Percentiles rank a stretch among this genome's conserved stretches.
phyloP scores from a whole-genome alignment of 2,329 filamentous ascomycete species.

The Phialophora expanda region DNA sequence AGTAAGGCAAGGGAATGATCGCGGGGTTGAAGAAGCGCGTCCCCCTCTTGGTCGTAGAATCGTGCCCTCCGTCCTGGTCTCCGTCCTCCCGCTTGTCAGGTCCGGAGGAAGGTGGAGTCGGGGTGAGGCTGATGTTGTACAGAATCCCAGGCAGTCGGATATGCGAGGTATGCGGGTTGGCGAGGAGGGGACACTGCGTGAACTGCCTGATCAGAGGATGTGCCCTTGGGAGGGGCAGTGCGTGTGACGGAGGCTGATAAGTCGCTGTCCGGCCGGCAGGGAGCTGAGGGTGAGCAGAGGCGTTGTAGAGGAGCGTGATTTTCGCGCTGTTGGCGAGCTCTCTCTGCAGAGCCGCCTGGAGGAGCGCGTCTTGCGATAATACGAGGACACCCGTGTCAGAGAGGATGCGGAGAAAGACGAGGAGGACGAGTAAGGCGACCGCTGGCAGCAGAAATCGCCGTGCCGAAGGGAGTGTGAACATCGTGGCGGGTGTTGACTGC shows the following conservation, averaged over 20 bases:
- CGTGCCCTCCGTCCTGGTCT: conserved; percentile 7
- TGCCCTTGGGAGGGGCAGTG: not conserved
- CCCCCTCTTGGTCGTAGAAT: conserved; percentile 4
- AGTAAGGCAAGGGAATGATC: conserved; percentile 48
- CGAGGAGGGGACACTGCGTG: conserved; percentile 1
- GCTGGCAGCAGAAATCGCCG: conserved; percentile 40
- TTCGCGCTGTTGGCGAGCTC: conserved; percentile 1
- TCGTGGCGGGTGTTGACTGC: conserved; percentile 11
- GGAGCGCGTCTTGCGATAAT: conserved; percentile 17
- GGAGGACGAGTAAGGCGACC: conserved; percentile 34
- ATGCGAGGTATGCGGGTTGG: conserved; percentile 37
- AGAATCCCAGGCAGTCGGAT: conserved; percentile 44
- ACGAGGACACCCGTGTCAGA: conserved; percentile 15
- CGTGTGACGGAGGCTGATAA: not conserved
- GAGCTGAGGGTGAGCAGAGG: conserved; percentile 6
- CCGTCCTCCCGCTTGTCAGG: conserved; percentile 25
- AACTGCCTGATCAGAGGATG: conserved; percentile 12
- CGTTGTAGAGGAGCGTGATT: conserved; percentile 1
- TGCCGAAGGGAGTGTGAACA: conserved; percentile 42
- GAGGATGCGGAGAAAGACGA: conserved; percentile 35
- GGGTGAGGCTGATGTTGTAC: conserved; percentile 48
- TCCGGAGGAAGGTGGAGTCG: conserved; percentile 36
- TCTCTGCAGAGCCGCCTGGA: conserved; percentile 7
- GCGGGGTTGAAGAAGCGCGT: conserved; percentile 47
- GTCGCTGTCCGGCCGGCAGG: not conserved